Evolutionary conservation across 1,284 basidiomycete genomes (phyloP).

Genomic region (Ustilago tritici): DNA sequence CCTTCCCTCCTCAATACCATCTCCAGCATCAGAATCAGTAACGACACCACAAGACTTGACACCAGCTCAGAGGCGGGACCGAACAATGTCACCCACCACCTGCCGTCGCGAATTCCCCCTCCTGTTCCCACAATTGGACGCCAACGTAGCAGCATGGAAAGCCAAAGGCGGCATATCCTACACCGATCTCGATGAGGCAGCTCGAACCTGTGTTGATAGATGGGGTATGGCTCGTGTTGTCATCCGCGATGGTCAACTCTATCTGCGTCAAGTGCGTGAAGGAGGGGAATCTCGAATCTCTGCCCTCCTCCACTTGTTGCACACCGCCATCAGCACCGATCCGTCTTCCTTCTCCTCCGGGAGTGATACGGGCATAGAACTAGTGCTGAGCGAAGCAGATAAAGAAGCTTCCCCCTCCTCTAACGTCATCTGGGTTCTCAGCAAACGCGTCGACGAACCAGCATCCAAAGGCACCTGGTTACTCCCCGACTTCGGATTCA

Average conservation of each 20-base stretch:
- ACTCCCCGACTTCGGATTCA: constrained; percentile 59
- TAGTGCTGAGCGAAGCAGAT: constrained; percentile 52
- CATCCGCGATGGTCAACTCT: constrained; percentile 51
- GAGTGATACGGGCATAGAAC: constrained; percentile 26
- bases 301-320: constrained; percentile 41
- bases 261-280: constrained; percentile 43
- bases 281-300: constrained; percentile 51
- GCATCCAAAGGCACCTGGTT: constrained; percentile 38
- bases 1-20: not conserved
- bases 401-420: constrained; percentile 37
- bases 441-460: constrained; percentile 33
- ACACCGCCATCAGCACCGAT: constrained; percentile 37
- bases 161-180: constrained; percentile 45
- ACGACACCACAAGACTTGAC: constrained; percentile 6
- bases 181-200: constrained; percentile 38
- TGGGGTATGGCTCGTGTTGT: constrained; percentile 52
- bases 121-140: constrained; percentile 53
- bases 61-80: constrained; percentile 22
- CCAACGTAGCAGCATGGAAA: constrained; percentile 37
- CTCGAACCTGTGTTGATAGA: constrained; percentile 3
- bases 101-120: constrained; percentile 54
- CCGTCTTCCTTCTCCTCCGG: constrained; percentile 11
- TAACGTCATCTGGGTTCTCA: constrained; percentile 42
- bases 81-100: constrained; percentile 32
- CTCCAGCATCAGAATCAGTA: not conserved